phyloP scores from a whole-genome alignment of 768 basidiomycete genomes.

The Pilatotrama ljubarskyi region DNA sequence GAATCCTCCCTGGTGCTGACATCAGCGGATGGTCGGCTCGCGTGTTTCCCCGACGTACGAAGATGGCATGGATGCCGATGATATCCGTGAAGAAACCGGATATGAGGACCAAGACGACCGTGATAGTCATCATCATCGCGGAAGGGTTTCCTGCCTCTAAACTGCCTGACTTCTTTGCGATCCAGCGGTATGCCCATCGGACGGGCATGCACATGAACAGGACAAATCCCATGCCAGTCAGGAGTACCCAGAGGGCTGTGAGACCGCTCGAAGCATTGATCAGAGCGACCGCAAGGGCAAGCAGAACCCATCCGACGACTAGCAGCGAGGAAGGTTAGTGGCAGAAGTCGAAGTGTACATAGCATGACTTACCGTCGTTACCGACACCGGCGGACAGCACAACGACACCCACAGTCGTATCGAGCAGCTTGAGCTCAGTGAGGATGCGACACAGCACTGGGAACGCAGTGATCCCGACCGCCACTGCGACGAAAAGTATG shows the following conservation, averaged over 20 bases:
- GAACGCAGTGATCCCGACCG: constrained; percentile 80
- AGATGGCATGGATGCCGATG: constrained; percentile 76
- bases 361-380: constrained; percentile 37
- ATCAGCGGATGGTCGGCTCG: constrained; percentile 20
- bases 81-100: constrained; percentile 86
- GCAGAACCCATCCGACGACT: constrained; percentile 74
- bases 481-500: constrained; percentile 82
- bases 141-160: constrained; percentile 74
- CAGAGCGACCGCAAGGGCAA: constrained; percentile 82
- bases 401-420: constrained; percentile 82
- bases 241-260: constrained; percentile 77
- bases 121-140: constrained; percentile 75
- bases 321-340: neutral
- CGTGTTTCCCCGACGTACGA: constrained; percentile 40
- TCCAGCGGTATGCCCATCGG: constrained; percentile 63
- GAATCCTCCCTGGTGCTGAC: constrained; percentile 60
- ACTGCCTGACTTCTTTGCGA: constrained; percentile 66
- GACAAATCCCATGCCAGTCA: constrained; percentile 65
- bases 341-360: neutral
- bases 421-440: constrained; percentile 77
- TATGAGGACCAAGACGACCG: constrained; percentile 68
- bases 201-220: constrained; percentile 68
- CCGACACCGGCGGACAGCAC: constrained; percentile 81
- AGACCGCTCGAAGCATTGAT: constrained; percentile 76
- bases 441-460: constrained; percentile 85